Evolutionary conservation across 331 rosid species (phyloP).

Genomic region (Malus hybrid): DNA sequence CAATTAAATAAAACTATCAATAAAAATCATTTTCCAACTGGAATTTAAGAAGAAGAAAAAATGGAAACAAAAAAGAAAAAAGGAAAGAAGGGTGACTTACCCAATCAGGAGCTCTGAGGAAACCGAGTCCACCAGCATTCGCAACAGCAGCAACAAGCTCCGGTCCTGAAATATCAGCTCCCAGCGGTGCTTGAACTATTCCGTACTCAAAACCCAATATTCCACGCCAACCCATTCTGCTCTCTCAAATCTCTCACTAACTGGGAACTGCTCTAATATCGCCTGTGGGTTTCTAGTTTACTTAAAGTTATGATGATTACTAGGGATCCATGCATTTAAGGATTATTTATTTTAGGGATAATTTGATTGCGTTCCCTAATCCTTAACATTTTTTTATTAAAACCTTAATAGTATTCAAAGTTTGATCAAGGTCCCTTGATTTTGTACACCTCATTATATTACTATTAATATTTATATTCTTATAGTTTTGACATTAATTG

Average conservation of each 20-base stretch:
- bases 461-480: no score
- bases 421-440: no score
- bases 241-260: not conserved
- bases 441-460: no score
- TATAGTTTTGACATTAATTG: no score
- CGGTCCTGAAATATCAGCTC: constrained; percentile 71
- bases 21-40: not conserved
- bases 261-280: no score
- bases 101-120: constrained; percentile 70
- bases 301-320: no score
- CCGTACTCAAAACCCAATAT: constrained; percentile 60
- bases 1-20: not conserved
- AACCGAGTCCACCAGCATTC: constrained; percentile 61
- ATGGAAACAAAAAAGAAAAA: not conserved
- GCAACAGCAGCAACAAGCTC: constrained; percentile 74
- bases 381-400: no score
- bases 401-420: no score
- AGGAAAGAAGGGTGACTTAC: constrained; percentile 1
- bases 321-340: no score
- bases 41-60: not conserved
- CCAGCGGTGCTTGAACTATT: constrained; percentile 60
- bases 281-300: no score
- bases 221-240: constrained; percentile 51
- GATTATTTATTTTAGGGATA: not conserved
- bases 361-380: no score